A percentile compares a stretch with the other conserved stretches of the same genome.
Evolutionary conservation across 2,329 filamentous ascomycete genomes (phyloP).

Genomic region (Blastomyces silverae): DNA sequence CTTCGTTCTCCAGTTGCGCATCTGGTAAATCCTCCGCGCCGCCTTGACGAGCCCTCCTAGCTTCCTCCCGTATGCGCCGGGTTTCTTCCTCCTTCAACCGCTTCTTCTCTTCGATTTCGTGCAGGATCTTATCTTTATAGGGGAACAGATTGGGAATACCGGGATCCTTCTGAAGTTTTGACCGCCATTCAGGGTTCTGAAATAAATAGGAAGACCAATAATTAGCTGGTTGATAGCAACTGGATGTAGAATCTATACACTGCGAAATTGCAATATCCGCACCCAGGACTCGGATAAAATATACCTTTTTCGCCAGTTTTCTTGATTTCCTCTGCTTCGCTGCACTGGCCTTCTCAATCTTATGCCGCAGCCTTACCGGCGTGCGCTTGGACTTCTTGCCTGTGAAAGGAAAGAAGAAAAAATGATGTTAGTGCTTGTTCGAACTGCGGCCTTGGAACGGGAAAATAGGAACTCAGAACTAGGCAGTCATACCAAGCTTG

Average conservation of each 20-base stretch:
- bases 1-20: constrained; percentile 33
- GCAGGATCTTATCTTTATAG: constrained; percentile 90
- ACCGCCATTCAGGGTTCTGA: constrained; percentile 89
- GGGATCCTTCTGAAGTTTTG: constrained; percentile 92
- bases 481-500: constrained; percentile 34
- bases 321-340: constrained; percentile 86
- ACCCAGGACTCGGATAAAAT: neutral
- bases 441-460: neutral
- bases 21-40: constrained; percentile 25
- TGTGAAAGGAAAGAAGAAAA: constrained; percentile 34
- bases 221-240: neutral
- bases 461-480: neutral
- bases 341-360: constrained; percentile 86
- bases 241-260: neutral
- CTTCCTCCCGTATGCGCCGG: constrained; percentile 62
- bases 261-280: neutral
- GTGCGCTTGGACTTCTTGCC: constrained; percentile 93
- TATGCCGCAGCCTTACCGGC: constrained; percentile 82
- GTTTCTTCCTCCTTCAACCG: constrained; percentile 73
- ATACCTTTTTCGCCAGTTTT: constrained; percentile 77
- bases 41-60: constrained; percentile 42
- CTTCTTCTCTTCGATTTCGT: constrained; percentile 88
- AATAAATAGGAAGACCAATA: neutral
- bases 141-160: constrained; percentile 97
- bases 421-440: neutral